Evolutionary conservation across 2,329 filamentous ascomycete genomes (phyloP), one percentile per base, ranked within the genome.

Genomic region (Achaetomium macrosporum): DNA sequence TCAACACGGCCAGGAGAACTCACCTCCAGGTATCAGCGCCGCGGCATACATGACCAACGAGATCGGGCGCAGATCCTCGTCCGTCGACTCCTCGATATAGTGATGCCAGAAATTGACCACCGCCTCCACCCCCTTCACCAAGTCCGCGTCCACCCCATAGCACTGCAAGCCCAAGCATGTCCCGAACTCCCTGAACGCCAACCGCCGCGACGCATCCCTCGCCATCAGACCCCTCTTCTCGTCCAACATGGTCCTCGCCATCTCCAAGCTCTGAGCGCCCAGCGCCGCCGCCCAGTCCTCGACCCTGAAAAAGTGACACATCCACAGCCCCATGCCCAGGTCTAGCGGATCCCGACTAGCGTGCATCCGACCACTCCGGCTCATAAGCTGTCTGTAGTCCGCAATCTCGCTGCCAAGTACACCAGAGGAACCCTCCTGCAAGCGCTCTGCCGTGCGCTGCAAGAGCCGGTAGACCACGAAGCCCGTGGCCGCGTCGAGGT

Each of bases 311-410:
- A 79, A 77, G 55, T 81, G 77, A 19, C 70, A 70, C 42, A 75
- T 75, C 79, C 79, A 83, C 25, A 83, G 61, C 1, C 77, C 75
- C 79, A 83, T 82, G 0, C 79, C 80, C 41, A 83, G 61, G 59
- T 83, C 79, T n/a, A 82, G 63, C 16, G 73, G 66, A 63, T 82
- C 79, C 4, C 61, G 64, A 29, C 75, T 78, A 3, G 73, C 68
- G 40, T 68, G 71, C 46, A 75, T 63, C 16, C 69, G 63, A 1
- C 73, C 73, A 47, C 73, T 73, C 0, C 68, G 63, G 20, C 64
- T 62, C 69, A 81, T 76, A 3, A 81, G 69, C 11, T 66, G 66
- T 45, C 69, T 65, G 57, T 82, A 82, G 45, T 81, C 76, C 0
- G 60, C 66, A n/a, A 81, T 79, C 59, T 82, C 78, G 9, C 71